Evolutionary conservation across 768 basidiomycete species (phyloP).

Genomic region (Lentinula raphanica): DNA sequence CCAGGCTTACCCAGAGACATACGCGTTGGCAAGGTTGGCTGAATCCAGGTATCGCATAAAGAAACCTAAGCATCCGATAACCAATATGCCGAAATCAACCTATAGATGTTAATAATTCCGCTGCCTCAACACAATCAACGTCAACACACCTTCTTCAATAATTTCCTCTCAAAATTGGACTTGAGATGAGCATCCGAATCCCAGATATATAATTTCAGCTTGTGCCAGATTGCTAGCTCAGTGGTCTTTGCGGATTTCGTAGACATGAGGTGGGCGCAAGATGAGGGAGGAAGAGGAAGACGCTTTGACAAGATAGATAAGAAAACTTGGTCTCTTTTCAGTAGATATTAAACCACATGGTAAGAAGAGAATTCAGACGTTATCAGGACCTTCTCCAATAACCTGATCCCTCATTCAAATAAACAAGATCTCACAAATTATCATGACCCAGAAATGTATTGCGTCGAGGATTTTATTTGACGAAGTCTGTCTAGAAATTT

Average conservation of each 20-base stretch:
- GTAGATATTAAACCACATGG: not conserved
- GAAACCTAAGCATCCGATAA: slow-evolving; percentile 21
- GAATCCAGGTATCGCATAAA: slow-evolving; percentile 22
- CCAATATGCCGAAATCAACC: slow-evolving; percentile 20
- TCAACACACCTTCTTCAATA: slow-evolving; percentile 15
- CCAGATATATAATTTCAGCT: slow-evolving; percentile 20
- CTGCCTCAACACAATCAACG: not conserved
- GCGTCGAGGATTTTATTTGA: not conserved
- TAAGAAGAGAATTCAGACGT: not conserved
- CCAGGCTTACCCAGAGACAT: slow-evolving; percentile 11
- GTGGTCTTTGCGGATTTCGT: not conserved
- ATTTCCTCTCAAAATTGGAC: slow-evolving; percentile 15
- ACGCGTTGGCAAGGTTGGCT: slow-evolving; percentile 19
- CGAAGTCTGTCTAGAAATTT: not conserved
- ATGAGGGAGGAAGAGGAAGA: not conserved
- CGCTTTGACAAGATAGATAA: not conserved
- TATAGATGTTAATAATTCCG: not conserved
- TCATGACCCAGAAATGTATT: not conserved
- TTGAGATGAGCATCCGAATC: slow-evolving; percentile 20
- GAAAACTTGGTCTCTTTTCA: no score
- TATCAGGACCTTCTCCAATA: not conserved
- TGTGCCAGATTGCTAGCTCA: not conserved
- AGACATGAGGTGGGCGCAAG: not conserved
- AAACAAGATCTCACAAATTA: not conserved
- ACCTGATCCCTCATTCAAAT: no score